Percentiles rank a stretch among this genome's conserved stretches.
These are phyloP conservation scores for Calonectria pseudoturangicola DNA, from an alignment of 2,329 filamentous ascomycete genomes.

Conservation along the genomic window DNA sequence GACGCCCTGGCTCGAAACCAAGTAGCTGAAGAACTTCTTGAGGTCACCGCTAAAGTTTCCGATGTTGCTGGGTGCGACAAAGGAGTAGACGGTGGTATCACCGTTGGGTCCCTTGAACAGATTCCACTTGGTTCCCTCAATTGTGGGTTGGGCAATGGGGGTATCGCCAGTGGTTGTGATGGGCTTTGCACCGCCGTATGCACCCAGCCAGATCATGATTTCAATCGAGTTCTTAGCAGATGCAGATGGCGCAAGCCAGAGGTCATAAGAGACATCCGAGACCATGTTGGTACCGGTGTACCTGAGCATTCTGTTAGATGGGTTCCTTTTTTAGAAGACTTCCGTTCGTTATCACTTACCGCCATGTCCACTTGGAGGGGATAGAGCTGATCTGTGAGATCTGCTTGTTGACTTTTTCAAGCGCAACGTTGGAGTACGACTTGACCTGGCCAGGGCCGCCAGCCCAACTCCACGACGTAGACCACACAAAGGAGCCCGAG, in stretches of 20 bases:
- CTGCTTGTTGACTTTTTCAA: conserved; percentile 59
- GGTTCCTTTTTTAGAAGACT: accelerated
- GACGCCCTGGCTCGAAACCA: conserved; percentile 66
- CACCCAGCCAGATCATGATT: conserved; percentile 78
- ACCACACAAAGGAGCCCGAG: conserved; percentile 62
- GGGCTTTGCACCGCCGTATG: conserved; percentile 74
- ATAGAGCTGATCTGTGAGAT: conserved; percentile 61
- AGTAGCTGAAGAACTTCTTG: conserved; percentile 73
- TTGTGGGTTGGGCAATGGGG: conserved; percentile 63
- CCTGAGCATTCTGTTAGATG: conserved; percentile 36
- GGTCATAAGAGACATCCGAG: conserved; percentile 75
- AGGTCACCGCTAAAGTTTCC: conserved; percentile 74
- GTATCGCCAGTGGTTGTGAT: conserved; percentile 58
- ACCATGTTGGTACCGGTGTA: conserved; percentile 59
- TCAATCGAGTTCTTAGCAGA: conserved; percentile 70
- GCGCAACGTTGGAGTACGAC: conserved; percentile 66
- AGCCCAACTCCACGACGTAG: conserved; percentile 64
- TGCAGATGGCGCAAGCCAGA: conserved; percentile 72
- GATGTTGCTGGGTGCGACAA: conserved; percentile 62
- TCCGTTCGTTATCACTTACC: conserved; percentile 19
- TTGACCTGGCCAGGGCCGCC: conserved; percentile 64
- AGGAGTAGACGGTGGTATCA: conserved; percentile 75
- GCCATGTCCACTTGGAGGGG: conserved; percentile 58
- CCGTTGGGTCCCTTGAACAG: conserved; percentile 76
- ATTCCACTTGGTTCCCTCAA: conserved; percentile 72